Evolutionary conservation across 2,329 filamentous ascomycete genomes (phyloP).

Genomic region (Clonostachys solani): DNA sequence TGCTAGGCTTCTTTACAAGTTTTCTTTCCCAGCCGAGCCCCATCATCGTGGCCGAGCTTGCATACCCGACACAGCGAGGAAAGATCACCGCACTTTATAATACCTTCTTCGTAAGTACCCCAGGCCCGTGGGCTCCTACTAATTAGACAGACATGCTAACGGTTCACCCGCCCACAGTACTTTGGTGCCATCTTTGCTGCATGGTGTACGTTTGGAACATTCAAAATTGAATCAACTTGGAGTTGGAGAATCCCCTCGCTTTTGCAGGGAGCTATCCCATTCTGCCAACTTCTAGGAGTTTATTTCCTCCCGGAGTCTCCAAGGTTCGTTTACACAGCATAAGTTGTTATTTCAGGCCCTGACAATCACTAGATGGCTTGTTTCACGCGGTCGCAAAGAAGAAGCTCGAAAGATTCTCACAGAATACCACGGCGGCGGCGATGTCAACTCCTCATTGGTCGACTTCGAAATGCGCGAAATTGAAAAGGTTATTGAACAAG

Average conservation of each 20-base stretch:
- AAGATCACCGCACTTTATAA: conserved; percentile 18
- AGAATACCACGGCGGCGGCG: conserved; percentile 9
- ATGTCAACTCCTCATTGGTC: conserved; percentile 3
- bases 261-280: conserved; percentile 35
- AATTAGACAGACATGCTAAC: no score
- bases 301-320: conserved; percentile 37
- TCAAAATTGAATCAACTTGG: conserved; percentile 37
- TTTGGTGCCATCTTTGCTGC: conserved; percentile 6
- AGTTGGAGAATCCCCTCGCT: conserved; percentile 41
- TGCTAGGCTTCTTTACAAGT: conserved; percentile 19
- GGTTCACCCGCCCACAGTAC: not conserved
- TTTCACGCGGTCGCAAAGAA: conserved; percentile 29
- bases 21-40: conserved; percentile 19
- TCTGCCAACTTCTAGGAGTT: conserved; percentile 30
- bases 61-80: conserved; percentile 22
- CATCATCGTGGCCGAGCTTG: conserved; percentile 22
- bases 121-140: conserved; percentile 8
- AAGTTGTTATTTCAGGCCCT: no score
- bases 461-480: conserved; percentile 5
- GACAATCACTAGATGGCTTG: conserved; percentile 18
- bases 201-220: conserved; percentile 41
- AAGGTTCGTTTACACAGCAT: conserved; percentile 5
- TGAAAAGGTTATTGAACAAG: conserved; percentile 5
- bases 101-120: conserved; percentile 31
- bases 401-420: conserved; percentile 27